Conservation (phyloP, 1,284 basidiomycete genomes). For the Coriolopsis trogii region DNA sequence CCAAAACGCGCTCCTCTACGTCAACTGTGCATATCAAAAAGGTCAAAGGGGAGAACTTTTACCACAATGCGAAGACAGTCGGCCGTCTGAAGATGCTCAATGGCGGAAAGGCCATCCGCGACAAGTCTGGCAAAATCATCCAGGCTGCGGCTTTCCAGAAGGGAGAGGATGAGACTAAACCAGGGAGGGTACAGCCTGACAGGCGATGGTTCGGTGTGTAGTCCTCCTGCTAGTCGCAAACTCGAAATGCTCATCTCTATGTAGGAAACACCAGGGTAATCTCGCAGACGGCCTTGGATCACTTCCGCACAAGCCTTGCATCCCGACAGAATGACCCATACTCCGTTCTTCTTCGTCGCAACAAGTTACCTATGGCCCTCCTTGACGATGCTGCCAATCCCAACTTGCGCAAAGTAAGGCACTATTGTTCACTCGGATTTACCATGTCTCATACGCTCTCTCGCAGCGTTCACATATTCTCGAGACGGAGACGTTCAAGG, state of each 20-base stretch:
- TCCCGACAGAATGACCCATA: constrained; percentile 91
- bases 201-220: constrained; percentile 91
- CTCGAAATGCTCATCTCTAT: constrained; percentile 4
- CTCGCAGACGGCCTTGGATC: constrained; percentile 93
- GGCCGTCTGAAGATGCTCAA: constrained; percentile 87
- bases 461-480: constrained; percentile 85
- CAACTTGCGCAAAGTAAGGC: constrained; percentile 70
- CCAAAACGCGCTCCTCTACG: constrained; percentile 57
- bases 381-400: constrained; percentile 86
- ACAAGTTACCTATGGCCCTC: constrained; percentile 94
- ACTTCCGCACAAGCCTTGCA: constrained; percentile 87
- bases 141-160: constrained; percentile 94
- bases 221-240: background rate
- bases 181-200: constrained; percentile 91
- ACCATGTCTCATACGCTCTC: background rate
- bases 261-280: constrained; percentile 97
- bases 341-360: constrained; percentile 87
- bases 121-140: constrained; percentile 88
- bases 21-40: constrained; percentile 58
- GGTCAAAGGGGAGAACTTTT: constrained; percentile 92
- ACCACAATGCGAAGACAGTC: constrained; percentile 88
- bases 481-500: constrained; percentile 89
- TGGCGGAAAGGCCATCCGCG: constrained; percentile 87
- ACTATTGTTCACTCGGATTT: background rate
- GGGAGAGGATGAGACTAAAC: constrained; percentile 84